Evolutionary conservation across 1,284 basidiomycete genomes (phyloP).

Genomic region (Neolentinus lepideus): DNA sequence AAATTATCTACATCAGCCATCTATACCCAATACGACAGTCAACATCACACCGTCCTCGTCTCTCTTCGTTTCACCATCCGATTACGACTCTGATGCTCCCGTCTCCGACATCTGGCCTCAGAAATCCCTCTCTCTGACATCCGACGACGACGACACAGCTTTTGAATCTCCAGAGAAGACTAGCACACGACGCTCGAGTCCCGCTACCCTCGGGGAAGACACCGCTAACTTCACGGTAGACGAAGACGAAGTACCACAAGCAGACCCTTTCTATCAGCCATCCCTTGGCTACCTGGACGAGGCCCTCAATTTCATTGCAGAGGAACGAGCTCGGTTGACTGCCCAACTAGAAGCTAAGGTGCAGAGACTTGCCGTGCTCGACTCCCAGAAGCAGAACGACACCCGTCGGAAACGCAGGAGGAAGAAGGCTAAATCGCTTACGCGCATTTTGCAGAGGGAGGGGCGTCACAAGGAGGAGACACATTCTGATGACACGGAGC

Average conservation of each 20-base stretch:
- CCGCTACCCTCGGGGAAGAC: not conserved
- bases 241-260: conserved; percentile 2
- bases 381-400: conserved; percentile 13
- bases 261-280: conserved; percentile 25
- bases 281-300: conserved; percentile 59
- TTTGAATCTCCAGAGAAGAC: conserved; percentile 9
- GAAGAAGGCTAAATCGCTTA: conserved; percentile 28
- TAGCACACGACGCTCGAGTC: conserved; percentile 3
- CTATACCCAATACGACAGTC: conserved; percentile 16
- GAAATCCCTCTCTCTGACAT: conserved; percentile 42
- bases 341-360: conserved; percentile 33
- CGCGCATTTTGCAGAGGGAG: conserved; percentile 10
- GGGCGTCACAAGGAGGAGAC: conserved; percentile 13
- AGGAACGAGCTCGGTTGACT: conserved; percentile 48
- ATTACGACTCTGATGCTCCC: conserved; percentile 33
- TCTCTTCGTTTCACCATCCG: conserved; percentile 26
- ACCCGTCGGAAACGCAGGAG: conserved; percentile 42
- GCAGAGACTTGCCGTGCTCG: conserved; percentile 9
- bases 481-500: not conserved
- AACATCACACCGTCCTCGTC: conserved; percentile 24
- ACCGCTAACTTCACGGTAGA: conserved; percentile 1
- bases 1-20: conserved; percentile 44
- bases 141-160: conserved; percentile 18
- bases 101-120: conserved; percentile 63
- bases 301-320: conserved; percentile 59